A percentile compares a stretch with the other conserved stretches of the same genome.
Conservation (phyloP, 768 basidiomycete genomes). For the Hortiboletus campestris region DNA sequence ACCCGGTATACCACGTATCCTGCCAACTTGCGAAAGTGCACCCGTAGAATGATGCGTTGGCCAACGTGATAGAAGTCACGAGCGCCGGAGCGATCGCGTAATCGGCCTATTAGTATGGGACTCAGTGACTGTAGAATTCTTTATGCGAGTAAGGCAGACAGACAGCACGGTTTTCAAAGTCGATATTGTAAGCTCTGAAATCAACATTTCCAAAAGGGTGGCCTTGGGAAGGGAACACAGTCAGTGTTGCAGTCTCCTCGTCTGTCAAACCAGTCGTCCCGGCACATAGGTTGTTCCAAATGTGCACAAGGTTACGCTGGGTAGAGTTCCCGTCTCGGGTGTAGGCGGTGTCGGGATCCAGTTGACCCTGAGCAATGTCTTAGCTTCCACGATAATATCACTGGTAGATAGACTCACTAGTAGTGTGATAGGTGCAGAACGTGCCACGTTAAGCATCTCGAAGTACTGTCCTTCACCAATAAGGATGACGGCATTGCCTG, state of each 20-base stretch:
- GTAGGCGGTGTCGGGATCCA: slow-evolving; percentile 38
- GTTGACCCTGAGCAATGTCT: slow-evolving; percentile 44
- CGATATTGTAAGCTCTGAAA: slow-evolving; percentile 65
- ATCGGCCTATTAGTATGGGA: slow-evolving; percentile 39
- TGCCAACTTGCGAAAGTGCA: slow-evolving; percentile 13
- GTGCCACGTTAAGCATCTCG: slow-evolving; percentile 57
- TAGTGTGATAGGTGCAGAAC: slow-evolving; percentile 52
- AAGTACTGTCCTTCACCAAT: slow-evolving; percentile 59
- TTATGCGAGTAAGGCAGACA: slow-evolving; percentile 13
- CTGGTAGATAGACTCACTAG: slow-evolving; percentile 37
- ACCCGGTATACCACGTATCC: slow-evolving; percentile 60
- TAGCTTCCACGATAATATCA: background rate
- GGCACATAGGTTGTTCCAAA: slow-evolving; percentile 50
- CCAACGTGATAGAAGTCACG: slow-evolving; percentile 59
- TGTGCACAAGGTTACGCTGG: slow-evolving; percentile 47
- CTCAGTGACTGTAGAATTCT: background rate
- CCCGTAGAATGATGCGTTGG: slow-evolving; percentile 58
- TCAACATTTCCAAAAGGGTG: slow-evolving; percentile 51
- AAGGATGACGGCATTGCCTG: slow-evolving; percentile 46
- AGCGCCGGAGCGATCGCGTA: slow-evolving; percentile 61
- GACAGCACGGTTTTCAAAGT: slow-evolving; percentile 67
- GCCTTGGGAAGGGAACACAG: slow-evolving; percentile 52
- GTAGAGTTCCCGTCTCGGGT: slow-evolving; percentile 43
- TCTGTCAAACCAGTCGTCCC: slow-evolving; percentile 45
- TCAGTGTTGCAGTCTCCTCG: slow-evolving; percentile 56